These are phyloP conservation scores for Pseudopediastrum boryanum DNA, from an alignment of 139 green algal genomes.

Conservation along the genomic window DNA sequence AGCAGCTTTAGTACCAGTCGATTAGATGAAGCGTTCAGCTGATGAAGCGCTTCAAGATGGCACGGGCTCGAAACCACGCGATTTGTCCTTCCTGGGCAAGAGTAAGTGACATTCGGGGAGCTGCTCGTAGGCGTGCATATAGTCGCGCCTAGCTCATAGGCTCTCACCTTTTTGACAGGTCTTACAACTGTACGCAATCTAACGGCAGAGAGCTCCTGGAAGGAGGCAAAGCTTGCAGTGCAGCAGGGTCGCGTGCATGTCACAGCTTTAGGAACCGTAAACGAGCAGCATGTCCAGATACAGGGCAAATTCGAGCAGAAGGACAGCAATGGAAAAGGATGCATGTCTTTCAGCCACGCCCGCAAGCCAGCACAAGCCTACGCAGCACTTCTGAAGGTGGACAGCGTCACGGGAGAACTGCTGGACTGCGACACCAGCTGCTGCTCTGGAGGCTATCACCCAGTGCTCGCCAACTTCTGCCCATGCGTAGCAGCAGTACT, in stretches of 20 bases:
- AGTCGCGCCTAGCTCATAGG: too few species aligned
- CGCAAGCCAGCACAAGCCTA: too few species aligned
- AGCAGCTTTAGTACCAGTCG: too few species aligned
- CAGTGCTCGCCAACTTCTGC: constrained; percentile 39
- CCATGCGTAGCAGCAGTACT: constrained; percentile 24
- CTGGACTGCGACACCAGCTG: constrained; percentile 30
- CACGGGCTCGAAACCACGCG: too few species aligned
- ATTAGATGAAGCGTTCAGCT: too few species aligned
- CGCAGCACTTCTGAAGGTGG: background rate
- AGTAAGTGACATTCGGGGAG: too few species aligned
- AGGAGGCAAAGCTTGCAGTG: background rate
- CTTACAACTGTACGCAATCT: too few species aligned
- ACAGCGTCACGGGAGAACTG: constrained; percentile 11
- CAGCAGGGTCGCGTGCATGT: background rate
- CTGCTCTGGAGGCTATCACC: constrained; percentile 27
- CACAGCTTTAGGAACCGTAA: background rate
- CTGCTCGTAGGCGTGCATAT: too few species aligned
- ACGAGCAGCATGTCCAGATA: background rate
- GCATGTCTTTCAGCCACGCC: background rate
- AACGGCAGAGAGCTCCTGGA: too few species aligned
- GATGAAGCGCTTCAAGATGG: too few species aligned
- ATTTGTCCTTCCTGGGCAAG: too few species aligned
- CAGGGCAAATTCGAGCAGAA: background rate
- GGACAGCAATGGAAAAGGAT: background rate
- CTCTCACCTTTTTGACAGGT: too few species aligned